Base-by-base conservation (phyloP, 495 filamentous ascomycete species). In the Mytilinidion resinicola region DNA sequence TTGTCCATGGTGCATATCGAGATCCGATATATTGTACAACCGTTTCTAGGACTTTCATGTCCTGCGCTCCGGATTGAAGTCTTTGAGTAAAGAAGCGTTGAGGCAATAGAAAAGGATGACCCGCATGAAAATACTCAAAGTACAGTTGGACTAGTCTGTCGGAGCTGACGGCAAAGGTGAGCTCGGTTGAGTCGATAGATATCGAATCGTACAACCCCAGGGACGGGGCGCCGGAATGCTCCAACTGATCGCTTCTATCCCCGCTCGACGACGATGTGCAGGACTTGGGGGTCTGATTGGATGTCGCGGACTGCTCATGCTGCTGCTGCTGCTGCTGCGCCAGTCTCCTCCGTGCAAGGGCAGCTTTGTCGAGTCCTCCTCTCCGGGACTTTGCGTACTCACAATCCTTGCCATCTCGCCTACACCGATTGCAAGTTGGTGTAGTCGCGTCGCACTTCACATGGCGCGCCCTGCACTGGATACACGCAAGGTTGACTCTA, bases 1-100 rank as follows among this genome's bases (percentile, higher is more conserved):
- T 36, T 0, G 62, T 61, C 55, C 53, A 61, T 6, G 62, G 54
- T 9, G 62, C 58, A 37, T 65, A 65, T 14, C 57, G 36, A 11
- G 62, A 61, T n/a, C 58, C 58, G 19, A 65, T 59, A 55, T 50
- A 65, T 9, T 65, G 58, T 14, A 65, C 39, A 6, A 65, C 59
- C 11, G 48, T 33, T 11, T 61, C 38, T 33, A 65, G 36, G n/a
- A 30, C 21, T 30, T 61, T 55, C 43, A 65, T 20, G 33, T 36
- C 44, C 25, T 59, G 62, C 35, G 53, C 50, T 15, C 33, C 30
- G 19, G 9, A 55, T 20, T 17, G 46, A 25, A 11, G 57, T 49
- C 58, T 54, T 14, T 34, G 43, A 3, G 19, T 43, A 10, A 65
- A 33, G 20, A 42, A 61, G 37, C 55, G 62, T 14, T 48, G 50